phyloP scores from a whole-genome alignment of 495 filamentous ascomycete genomes.

The Massariosphaeria phaeospora region DNA sequence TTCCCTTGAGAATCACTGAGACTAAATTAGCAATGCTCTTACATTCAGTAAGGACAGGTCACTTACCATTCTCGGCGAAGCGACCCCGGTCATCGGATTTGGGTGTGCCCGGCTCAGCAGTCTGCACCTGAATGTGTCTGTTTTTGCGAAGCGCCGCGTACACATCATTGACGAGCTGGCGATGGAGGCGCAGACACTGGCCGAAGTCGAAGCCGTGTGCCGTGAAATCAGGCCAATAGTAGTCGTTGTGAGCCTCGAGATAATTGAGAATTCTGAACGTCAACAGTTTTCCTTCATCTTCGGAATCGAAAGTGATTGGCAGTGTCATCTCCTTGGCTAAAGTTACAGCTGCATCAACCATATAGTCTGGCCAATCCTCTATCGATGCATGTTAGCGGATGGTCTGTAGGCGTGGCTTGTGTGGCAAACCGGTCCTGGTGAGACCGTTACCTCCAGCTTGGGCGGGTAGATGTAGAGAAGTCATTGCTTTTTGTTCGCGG shows the following conservation, averaged over 20 bases:
- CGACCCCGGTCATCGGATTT: neutral
- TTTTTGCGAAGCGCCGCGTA: neutral
- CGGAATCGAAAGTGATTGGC: neutral
- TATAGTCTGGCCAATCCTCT: neutral
- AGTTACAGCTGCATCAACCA: slow-evolving; percentile 1
- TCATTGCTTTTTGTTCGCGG: too few relatives aligned
- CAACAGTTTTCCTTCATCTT: slow-evolving; percentile 1
- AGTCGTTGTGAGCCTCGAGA: neutral
- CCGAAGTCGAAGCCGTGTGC: neutral
- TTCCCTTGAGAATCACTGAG: neutral
- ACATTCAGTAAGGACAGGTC: too few relatives aligned
- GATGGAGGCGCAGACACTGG: neutral
- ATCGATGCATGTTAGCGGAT: neutral
- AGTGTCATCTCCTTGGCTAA: too few relatives aligned
- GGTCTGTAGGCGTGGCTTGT: neutral
- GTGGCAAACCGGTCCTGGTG: neutral
- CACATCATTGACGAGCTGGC: slow-evolving; percentile 3
- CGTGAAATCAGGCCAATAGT: slow-evolving; percentile 2
- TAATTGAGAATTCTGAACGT: neutral
- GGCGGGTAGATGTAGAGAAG: too few relatives aligned
- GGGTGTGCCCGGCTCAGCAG: neutral
- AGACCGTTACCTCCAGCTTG: neutral
- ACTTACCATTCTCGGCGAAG: too few relatives aligned
- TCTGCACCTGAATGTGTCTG: neutral
- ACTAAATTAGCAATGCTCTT: neutral